These are phyloP conservation scores for Xerocomus spinulosus DNA, from an alignment of 768 basidiomycete species.

Conservation along the genomic window DNA sequence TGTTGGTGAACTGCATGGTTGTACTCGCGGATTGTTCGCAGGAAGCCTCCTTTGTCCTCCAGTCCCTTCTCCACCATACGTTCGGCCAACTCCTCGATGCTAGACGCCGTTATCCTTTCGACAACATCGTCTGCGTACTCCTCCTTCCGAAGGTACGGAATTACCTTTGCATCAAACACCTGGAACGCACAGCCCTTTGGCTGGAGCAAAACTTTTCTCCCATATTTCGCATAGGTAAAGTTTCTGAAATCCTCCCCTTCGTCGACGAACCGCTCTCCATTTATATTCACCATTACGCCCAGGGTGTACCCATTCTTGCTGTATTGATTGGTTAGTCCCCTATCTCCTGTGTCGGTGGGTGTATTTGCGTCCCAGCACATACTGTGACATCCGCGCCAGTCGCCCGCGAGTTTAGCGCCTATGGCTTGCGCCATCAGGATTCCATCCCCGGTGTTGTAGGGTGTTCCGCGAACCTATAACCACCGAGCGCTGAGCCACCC, in stretches of 20 bases:
- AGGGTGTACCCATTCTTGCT: constrained; percentile 73
- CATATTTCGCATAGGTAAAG: constrained; percentile 70
- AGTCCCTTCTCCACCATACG: constrained; percentile 45
- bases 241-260: constrained; percentile 71
- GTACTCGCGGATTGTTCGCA: constrained; percentile 46
- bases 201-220: constrained; percentile 53
- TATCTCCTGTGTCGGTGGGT: constrained; percentile 40
- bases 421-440: constrained; percentile 47
- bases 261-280: constrained; percentile 61
- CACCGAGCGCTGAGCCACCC: not conserved
- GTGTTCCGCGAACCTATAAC: constrained; percentile 60
- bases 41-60: constrained; percentile 36
- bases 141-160: constrained; percentile 47
- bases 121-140: constrained; percentile 63
- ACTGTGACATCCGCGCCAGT: constrained; percentile 66
- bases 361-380: constrained; percentile 72
- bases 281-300: constrained; percentile 61
- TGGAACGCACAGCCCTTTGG: constrained; percentile 61
- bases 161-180: constrained; percentile 52
- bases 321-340: constrained; percentile 67
- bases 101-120: constrained; percentile 47
- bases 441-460: constrained; percentile 67
- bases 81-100: constrained; percentile 46
- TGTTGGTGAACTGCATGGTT: constrained; percentile 45
- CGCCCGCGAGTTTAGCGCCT: constrained; percentile 56